Evolutionary conservation across 75 land plant species (phyloP).

Genomic region (Sequoia sempervirens): DNA sequence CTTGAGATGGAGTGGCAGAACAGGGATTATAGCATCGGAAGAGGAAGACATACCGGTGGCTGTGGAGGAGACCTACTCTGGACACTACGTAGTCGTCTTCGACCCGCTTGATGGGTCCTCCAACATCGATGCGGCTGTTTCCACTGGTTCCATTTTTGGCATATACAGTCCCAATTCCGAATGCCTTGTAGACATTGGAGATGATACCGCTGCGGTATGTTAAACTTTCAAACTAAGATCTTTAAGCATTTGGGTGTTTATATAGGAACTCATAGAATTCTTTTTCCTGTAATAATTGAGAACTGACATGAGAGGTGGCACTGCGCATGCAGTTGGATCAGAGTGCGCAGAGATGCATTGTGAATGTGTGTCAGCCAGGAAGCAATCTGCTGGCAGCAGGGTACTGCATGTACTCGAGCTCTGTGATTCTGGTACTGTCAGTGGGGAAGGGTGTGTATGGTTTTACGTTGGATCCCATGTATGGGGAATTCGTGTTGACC

Average conservation of each 20-base stretch:
- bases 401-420: conserved; percentile 99
- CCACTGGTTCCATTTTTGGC: conserved; percentile 94
- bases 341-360: conserved; percentile 56
- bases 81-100: conserved; percentile 89
- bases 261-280: too few species aligned
- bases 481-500: conserved; percentile 85
- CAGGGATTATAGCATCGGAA: conserved; percentile 92
- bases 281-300: neutral
- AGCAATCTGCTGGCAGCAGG: conserved; percentile 86
- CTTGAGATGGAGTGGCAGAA: conserved; percentile 79
- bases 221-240: neutral
- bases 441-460: conserved; percentile 79
- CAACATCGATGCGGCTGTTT: conserved; percentile 89
- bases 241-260: too few species aligned
- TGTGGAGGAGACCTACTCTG: conserved; percentile 93
- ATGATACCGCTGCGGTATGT: conserved; percentile 35
- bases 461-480: conserved; percentile 88
- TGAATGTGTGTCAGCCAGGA: conserved; percentile 91
- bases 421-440: conserved; percentile 74
- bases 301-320: neutral
- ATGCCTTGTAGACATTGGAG: conserved; percentile 61
- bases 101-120: conserved; percentile 96
- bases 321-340: conserved; percentile 45
- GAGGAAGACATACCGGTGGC: conserved; percentile 94
- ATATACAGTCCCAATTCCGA: conserved; percentile 80